Evolutionary conservation across 2,329 filamentous ascomycete genomes (phyloP).

Genomic region (Didymella keratinophila): DNA sequence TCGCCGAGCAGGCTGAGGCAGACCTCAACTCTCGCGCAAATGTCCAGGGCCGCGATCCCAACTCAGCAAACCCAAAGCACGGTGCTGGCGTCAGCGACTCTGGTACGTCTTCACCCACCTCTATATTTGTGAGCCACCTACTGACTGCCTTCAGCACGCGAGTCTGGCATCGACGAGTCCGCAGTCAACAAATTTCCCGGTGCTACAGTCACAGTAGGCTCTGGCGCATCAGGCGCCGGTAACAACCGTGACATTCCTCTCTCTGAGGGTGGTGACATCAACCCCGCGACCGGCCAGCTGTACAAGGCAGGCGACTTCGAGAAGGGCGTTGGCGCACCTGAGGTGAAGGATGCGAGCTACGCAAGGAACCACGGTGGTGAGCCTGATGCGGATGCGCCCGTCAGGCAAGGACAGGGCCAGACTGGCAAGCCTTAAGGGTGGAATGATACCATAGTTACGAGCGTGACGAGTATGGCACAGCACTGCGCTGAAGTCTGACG

Average conservation of each 20-base stretch:
- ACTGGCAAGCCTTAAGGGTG: constrained; percentile 10
- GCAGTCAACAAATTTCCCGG: constrained; percentile 56
- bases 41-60: constrained; percentile 48
- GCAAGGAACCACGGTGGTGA: constrained; percentile 52
- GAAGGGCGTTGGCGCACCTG: constrained; percentile 58
- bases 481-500: constrained; percentile 4
- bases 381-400: constrained; percentile 52
- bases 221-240: constrained; percentile 53
- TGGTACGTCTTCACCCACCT: constrained; percentile 38
- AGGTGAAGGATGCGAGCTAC: constrained; percentile 53
- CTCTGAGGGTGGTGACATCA: constrained; percentile 56
- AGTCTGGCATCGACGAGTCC: constrained; percentile 58
- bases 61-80: constrained; percentile 11
- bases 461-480: background rate
- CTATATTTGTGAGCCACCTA: background rate
- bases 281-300: constrained; percentile 51
- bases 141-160: constrained; percentile 44
- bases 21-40: constrained; percentile 56
- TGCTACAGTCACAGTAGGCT: constrained; percentile 54
- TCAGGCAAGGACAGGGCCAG: constrained; percentile 41
- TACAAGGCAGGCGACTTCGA: constrained; percentile 58
- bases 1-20: constrained; percentile 58
- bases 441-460: constrained; percentile 4
- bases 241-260: constrained; percentile 59
- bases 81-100: constrained; percentile 42